Conservation (phyloP, 805 yeast species). For the Barnettozyma salicaria region DNA sequence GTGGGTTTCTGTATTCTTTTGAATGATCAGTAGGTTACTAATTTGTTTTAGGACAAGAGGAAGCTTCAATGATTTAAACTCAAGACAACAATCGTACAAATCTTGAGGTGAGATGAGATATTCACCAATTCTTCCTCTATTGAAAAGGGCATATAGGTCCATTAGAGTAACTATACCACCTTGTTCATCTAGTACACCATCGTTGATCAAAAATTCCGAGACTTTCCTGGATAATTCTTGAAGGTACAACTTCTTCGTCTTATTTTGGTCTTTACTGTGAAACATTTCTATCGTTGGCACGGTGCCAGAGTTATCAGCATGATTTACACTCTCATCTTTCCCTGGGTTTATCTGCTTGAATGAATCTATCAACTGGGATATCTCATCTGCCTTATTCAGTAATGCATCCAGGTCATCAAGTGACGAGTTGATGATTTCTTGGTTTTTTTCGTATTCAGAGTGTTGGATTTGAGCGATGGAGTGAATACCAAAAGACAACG, state of each 20-base stretch:
- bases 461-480: constrained; percentile 58
- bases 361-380: constrained; percentile 46
- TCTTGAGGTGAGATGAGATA: constrained; percentile 68
- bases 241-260: constrained; percentile 32
- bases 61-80: constrained; percentile 50
- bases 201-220: constrained; percentile 56
- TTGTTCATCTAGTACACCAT: constrained; percentile 40
- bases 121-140: constrained; percentile 57
- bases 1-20: constrained; percentile 32
- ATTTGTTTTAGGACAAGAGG: constrained; percentile 45
- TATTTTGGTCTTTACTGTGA: constrained; percentile 28
- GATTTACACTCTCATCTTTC: constrained; percentile 9
- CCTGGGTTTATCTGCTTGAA: constrained; percentile 30
- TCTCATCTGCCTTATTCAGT: constrained; percentile 72
- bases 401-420: constrained; percentile 70
- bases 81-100: constrained; percentile 51
- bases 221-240: constrained; percentile 75
- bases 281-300: constrained; percentile 9
- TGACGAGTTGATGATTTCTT: constrained; percentile 57
- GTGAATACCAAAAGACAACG: constrained; percentile 55
- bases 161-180: constrained; percentile 57
- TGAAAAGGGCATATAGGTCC: constrained; percentile 60
- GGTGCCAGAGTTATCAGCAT: constrained; percentile 4
- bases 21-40: constrained; percentile 33
- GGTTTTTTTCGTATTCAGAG: constrained; percentile 49